Base-by-base conservation (phyloP, 441 rosid species). In the Gossypium lobatum region DNA sequence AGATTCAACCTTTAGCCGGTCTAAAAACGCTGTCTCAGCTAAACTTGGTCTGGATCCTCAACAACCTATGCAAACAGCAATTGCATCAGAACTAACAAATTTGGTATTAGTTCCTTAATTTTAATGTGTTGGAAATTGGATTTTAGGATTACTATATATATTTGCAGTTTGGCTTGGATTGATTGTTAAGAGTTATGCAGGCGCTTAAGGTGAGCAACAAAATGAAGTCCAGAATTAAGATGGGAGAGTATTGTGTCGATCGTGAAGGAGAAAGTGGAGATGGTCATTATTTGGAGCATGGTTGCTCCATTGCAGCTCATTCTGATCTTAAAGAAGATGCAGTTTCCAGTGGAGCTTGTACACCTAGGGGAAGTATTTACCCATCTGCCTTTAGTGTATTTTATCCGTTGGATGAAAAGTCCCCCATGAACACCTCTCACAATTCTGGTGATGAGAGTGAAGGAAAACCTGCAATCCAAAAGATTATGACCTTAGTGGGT, bases 11-110 rank as follows among this genome's bases (percentile, higher is more conserved):
- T 77, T 80, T 82, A 79, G 53, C 71, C 75, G 88, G 75, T 74
- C 85, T 64, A 86, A 80, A 77, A 87, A 66, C 66, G 75, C 45
- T 16, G 88, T 89, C 76, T 77, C 91, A n/a, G 75, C 87, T 70
- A 94, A 91, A 78, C 96, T 95, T 76, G 97, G 97, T 63, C 91
- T 94, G 76, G 96, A 90, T 80, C 76, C 95, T 76, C 93, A 89
- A 73, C 97, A 95, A 85, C 97, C 99, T 78, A 76, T 95, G 70
- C 99, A 95, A 86, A 74, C 75, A 55, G 90, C 97, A 57, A 78
- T 95, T 79, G 92, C 97, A 10, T 92, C 97, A 21, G 92, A 87
- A 78, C 83, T 95, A 80, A 86, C 99, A 18, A 89, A 91, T 83
- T 83, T 95, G 92, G 99, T 95, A 31, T 74, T 70, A 73, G 26